Conservation (phyloP, 73 alveolate genomes). For the Tetrahymena thermophila region DNA sequence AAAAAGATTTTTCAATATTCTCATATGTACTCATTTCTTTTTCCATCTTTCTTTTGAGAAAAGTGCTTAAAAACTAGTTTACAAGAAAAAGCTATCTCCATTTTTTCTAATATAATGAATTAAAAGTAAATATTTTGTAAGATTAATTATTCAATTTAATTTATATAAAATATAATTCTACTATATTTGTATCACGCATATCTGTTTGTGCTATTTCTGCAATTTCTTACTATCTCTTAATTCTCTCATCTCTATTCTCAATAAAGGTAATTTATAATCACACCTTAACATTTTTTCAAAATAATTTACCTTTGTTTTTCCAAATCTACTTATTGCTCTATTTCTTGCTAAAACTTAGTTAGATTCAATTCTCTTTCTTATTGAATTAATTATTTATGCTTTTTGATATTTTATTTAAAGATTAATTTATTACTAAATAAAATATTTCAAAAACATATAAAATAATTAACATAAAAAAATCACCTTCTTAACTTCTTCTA, state of each 20-base stretch:
- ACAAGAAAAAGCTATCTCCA: background rate
- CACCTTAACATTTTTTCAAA: background rate
- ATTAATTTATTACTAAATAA: background rate
- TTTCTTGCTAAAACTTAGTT: background rate
- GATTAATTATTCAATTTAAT: too few species aligned
- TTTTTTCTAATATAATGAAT: background rate
- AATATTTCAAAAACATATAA: background rate
- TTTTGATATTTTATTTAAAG: background rate
- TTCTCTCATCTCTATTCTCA: background rate
- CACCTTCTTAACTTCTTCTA: background rate
- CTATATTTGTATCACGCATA: background rate
- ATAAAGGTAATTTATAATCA: too few species aligned
- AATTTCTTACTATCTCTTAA: background rate
- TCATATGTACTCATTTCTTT: background rate
- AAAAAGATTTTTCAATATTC: background rate
- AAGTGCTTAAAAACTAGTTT: background rate
- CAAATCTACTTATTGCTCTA: background rate
- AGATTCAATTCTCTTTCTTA: background rate
- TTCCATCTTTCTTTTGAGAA: background rate
- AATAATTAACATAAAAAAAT: too few species aligned
- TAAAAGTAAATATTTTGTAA: too few species aligned
- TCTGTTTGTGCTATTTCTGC: background rate
- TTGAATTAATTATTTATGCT: background rate
- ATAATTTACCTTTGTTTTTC: background rate
- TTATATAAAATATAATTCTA: background rate